These are phyloP conservation scores for Botryotinia calthae DNA, from an alignment of 2,329 filamentous ascomycete genomes.

Conservation along the genomic window DNA sequence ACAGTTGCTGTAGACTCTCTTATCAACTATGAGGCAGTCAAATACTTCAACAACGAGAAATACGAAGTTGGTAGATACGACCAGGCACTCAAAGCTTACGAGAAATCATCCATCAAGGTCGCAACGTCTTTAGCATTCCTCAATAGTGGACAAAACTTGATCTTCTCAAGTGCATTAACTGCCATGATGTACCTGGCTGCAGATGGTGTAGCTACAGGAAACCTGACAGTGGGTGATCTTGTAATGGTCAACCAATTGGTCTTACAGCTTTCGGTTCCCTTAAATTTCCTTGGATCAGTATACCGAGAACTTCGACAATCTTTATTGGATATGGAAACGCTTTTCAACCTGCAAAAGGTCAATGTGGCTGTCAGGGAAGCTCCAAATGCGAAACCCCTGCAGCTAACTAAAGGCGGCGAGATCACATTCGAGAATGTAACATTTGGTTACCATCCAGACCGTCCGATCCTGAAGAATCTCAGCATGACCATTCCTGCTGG, in stretches of 20 bases:
- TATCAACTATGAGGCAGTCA: constrained; percentile 98
- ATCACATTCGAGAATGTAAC: constrained; percentile 93
- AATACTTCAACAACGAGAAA: constrained; percentile 99
- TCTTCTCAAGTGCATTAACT: constrained; percentile 90
- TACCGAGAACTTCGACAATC: constrained; percentile 95
- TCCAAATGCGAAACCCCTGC: constrained; percentile 68
- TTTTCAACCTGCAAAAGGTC: constrained; percentile 96
- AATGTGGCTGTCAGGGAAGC: constrained; percentile 82
- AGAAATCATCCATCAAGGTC: constrained; percentile 94
- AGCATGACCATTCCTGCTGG: constrained; percentile 89
- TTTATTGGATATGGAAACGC: constrained; percentile 94
- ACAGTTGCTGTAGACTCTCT: constrained; percentile 94
- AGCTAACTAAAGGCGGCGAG: constrained; percentile 74
- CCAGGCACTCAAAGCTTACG: constrained; percentile 78
- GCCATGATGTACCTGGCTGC: constrained; percentile 98
- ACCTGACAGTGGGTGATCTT: constrained; percentile 86
- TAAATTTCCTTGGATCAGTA: constrained; percentile 97
- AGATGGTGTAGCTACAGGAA: constrained; percentile 78
- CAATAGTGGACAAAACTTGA: constrained; percentile 94
- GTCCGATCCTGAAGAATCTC: constrained; percentile 82
- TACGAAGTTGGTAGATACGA: constrained; percentile 93
- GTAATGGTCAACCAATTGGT: constrained; percentile 99
- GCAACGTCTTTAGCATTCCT: constrained; percentile 89
- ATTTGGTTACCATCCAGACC: constrained; percentile 85
- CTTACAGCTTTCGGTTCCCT: constrained; percentile 92